phyloP scores from a whole-genome alignment of 116 monocot species.

The Dioscorea cayenensis region DNA sequence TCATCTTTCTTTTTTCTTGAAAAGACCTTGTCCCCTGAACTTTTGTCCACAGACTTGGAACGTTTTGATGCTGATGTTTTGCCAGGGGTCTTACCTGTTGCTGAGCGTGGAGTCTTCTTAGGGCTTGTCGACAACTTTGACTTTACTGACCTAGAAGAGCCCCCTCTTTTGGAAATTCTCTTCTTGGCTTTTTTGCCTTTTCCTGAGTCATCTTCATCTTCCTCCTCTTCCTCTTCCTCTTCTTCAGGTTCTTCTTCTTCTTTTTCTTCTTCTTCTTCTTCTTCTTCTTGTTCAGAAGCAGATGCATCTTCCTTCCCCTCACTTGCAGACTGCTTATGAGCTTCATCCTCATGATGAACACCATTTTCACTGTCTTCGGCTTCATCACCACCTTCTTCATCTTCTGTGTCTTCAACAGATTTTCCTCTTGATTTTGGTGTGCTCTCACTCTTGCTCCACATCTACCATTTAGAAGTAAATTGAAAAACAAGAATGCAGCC shows the following conservation, averaged over 20 bases:
- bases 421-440: conserved; percentile 16
- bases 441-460: conserved; percentile 13
- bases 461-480: not conserved
- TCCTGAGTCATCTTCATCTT: conserved; percentile 11
- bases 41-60: conserved; percentile 14
- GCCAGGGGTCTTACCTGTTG: conserved; percentile 13
- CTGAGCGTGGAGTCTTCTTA: conserved; percentile 12
- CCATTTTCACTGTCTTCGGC: conserved; percentile 19
- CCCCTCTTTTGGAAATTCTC: conserved; percentile 14
- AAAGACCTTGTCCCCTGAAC: conserved; percentile 40
- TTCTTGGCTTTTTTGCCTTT: conserved; percentile 11
- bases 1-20: conserved; percentile 43
- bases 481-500: not conserved
- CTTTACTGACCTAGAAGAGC: conserved; percentile 9
- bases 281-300: not conserved
- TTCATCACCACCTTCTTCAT: conserved; percentile 33
- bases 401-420: conserved; percentile 24
- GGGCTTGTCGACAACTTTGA: conserved; percentile 16
- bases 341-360: conserved; percentile 32
- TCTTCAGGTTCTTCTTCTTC: conserved; percentile 5
- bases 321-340: conserved; percentile 23
- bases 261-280: conserved; percentile 10
- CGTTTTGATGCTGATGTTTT: conserved; percentile 21
- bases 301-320: conserved; percentile 33
- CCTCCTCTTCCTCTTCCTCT: conserved; percentile 22